These are phyloP conservation scores for Apodospora peruviana DNA, from an alignment of 495 filamentous ascomycete species.

Conservation along the genomic window DNA sequence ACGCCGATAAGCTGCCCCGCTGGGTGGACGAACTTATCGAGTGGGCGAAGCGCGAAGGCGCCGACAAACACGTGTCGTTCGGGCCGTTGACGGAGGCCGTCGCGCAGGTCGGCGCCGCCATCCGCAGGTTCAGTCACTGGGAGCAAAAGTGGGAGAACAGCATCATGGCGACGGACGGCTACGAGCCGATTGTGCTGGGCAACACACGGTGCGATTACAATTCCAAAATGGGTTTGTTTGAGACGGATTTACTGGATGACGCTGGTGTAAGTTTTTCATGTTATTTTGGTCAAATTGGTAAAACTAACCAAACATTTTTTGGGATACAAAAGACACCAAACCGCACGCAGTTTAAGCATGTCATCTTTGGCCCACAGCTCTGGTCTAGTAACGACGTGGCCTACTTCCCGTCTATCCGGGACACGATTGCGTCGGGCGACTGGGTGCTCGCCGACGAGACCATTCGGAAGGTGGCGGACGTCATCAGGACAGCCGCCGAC, in stretches of 20 bases:
- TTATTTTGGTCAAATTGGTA: background rate
- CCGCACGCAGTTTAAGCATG: conserved; percentile 90
- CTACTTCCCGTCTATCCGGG: conserved; percentile 80
- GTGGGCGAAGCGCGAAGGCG: conserved; percentile 33
- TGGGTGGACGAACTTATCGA: conserved; percentile 63
- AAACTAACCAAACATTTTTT: too few relatives aligned
- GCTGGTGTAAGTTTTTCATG: conserved; percentile 56
- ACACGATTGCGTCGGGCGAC: conserved; percentile 67
- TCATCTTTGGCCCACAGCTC: conserved; percentile 75
- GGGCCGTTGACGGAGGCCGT: conserved; percentile 56
- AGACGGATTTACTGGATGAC: conserved; percentile 75
- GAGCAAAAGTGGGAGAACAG: conserved; percentile 63
- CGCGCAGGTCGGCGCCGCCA: conserved; percentile 50
- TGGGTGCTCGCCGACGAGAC: conserved; percentile 64
- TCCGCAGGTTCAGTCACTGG: conserved; percentile 65
- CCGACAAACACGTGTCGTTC: conserved; percentile 39
- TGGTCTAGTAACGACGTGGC: conserved; percentile 73
- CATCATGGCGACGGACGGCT: conserved; percentile 60
- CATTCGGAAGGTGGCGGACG: conserved; percentile 65
- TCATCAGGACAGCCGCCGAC: conserved; percentile 58
- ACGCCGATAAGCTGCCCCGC: conserved; percentile 50
- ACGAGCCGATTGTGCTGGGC: conserved; percentile 61
- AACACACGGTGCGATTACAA: conserved; percentile 64
- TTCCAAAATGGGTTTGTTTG: conserved; percentile 68
- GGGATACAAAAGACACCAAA: conserved; percentile 72